These are phyloP conservation scores for Picochlorum sp. DNA, from an alignment of 139 green algal species.

Conservation along the genomic window DNA sequence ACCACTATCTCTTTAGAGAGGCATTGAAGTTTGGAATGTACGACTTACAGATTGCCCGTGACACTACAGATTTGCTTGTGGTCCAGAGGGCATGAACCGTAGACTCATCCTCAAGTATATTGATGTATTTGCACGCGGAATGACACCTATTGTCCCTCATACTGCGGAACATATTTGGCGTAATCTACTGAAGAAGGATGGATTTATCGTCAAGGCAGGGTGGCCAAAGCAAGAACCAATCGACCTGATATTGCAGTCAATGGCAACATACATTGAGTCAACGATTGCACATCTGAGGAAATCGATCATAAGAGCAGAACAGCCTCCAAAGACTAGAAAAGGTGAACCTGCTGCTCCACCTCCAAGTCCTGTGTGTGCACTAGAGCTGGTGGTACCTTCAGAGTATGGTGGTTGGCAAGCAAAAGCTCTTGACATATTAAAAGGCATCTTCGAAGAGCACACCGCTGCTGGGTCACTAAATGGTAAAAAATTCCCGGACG, in stretches of 20 bases:
- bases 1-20: slow-evolving; percentile 89
- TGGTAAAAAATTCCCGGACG: background rate
- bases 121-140: slow-evolving; percentile 66
- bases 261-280: slow-evolving; percentile 31
- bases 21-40: slow-evolving; percentile 85
- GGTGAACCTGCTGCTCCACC: slow-evolving; percentile 9
- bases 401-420: slow-evolving; percentile 80
- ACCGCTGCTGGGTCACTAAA: background rate
- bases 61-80: slow-evolving; percentile 83
- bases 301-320: slow-evolving; percentile 68
- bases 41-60: slow-evolving; percentile 75
- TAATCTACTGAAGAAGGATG: slow-evolving; percentile 53
- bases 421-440: slow-evolving; percentile 16
- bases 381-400: slow-evolving; percentile 60
- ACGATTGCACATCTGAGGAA: slow-evolving; percentile 62
- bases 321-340: slow-evolving; percentile 74
- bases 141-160: slow-evolving; percentile 90
- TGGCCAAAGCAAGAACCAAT: slow-evolving; percentile 57
- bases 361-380: slow-evolving; percentile 30
- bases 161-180: slow-evolving; percentile 89
- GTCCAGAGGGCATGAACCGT: slow-evolving; percentile 66
- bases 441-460: background rate
- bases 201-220: slow-evolving; percentile 58
- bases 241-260: slow-evolving; percentile 65
- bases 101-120: slow-evolving; percentile 69